These are phyloP conservation scores for Chernovozyma sophiae-reginae DNA, from an alignment of 1,139 yeast genomes.

Conservation along the genomic window DNA sequence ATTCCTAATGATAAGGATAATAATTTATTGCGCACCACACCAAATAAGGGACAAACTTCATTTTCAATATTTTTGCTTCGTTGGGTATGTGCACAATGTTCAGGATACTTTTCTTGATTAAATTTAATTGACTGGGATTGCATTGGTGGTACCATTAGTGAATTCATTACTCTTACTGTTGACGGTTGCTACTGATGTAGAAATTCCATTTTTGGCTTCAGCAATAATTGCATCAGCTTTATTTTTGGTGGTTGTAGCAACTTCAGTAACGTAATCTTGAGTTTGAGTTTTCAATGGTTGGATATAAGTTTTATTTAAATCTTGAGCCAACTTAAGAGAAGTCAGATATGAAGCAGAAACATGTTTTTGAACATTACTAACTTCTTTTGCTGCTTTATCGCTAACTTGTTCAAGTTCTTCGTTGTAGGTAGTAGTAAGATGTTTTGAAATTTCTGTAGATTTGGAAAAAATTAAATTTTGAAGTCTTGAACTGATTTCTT, in stretches of 20 bases:
- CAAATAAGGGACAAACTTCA: no score
- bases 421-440: constrained; percentile 33
- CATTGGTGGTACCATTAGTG: constrained; percentile 1
- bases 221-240: constrained; percentile 34
- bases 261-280: constrained; percentile 34
- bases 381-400: constrained; percentile 6
- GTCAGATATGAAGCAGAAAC: constrained; percentile 36
- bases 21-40: no score
- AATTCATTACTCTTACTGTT: constrained; percentile 10
- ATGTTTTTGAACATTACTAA: constrained; percentile 18
- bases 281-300: constrained; percentile 42
- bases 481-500: constrained; percentile 25
- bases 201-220: constrained; percentile 26
- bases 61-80: no score
- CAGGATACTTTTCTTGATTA: no score
- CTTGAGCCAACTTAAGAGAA: constrained; percentile 29
- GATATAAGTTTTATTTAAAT: constrained; percentile 34
- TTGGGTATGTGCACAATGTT: no score
- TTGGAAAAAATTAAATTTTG: constrained; percentile 23
- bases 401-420: constrained; percentile 20
- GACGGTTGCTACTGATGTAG: constrained; percentile 9
- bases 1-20: no score
- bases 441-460: constrained; percentile 28
- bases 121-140: constrained; percentile 7
- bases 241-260: constrained; percentile 29